Base-by-base conservation (phyloP, 2,329 filamentous ascomycete genomes). In the Microcyclosporella mali region DNA sequence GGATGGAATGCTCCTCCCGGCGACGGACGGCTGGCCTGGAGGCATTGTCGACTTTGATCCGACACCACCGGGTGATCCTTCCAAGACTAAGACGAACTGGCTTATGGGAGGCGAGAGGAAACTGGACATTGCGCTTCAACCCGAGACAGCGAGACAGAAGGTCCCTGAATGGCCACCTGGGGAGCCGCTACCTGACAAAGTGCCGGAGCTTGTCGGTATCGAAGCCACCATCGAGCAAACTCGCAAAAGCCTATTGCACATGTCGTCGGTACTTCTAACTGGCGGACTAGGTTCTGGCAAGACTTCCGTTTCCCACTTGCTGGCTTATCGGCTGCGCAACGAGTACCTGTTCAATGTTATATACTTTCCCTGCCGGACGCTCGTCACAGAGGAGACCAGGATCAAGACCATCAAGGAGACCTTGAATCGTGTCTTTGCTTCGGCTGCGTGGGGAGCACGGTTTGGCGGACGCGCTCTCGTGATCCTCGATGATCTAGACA, bases 221-320 rank as follows among this genome's bases (percentile, higher is more conserved):
- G 88, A 97, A 55, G 70, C 75, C 2, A 69, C 94, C 0, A 75
- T 95, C 19, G 72, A 77, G 4, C 81, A 87, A 52, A 72, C 94
- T 15, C 73, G 83, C 46, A 82, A 79, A 2, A 85, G 94, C 55
- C 70, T 98, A 3, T 79, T 82, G 1, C 85, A 94, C 55, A 79
- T 86, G 51, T 95, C 90, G 0, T 97, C 92, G 0, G 85, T 95
- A 1, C 72, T 98, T 17, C 66, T 98, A 33, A 94, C 88, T 0
- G 92, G 92, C 30, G 87, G 85, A 1, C 78, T 95, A 52, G 92
- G 92, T 0, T 84, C 89, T 16, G 92, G 92, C 18, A 98, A 98
- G 68, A 88, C 87, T 2, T 81, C 82, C 0, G 77, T 95, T 19
- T 79, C 85, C 3, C 84, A 85, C 49, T 72, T 87, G 18, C 68